These are phyloP conservation scores for Waitea zeae DNA, from an alignment of 1,284 basidiomycete species.

Conservation along the genomic window DNA sequence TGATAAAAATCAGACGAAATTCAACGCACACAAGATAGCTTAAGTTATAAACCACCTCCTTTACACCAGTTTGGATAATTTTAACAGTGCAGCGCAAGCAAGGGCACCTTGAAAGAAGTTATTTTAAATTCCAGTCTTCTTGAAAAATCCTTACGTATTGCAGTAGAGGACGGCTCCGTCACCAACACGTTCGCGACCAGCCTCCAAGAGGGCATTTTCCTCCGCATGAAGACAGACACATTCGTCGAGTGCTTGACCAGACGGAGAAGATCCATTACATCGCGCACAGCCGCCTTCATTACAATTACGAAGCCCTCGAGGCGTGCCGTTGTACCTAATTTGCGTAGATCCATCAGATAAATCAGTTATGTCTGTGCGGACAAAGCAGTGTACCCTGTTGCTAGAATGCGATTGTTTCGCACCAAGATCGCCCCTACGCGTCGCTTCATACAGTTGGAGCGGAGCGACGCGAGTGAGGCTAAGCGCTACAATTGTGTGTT, in stretches of 20 bases:
- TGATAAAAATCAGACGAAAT: conserved; percentile 3
- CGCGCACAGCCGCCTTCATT: conserved; percentile 75
- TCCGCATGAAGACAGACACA: conserved; percentile 97
- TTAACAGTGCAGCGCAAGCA: conserved; percentile 94
- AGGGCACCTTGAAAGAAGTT: conserved; percentile 55
- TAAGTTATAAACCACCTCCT: conserved; percentile 89
- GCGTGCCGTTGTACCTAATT: conserved; percentile 83
- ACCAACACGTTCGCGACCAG: conserved; percentile 74
- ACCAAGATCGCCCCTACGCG: conserved; percentile 89
- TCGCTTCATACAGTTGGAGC: conserved; percentile 97
- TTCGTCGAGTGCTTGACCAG: conserved; percentile 40
- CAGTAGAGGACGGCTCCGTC: conserved; percentile 82
- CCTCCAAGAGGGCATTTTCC: conserved; percentile 93
- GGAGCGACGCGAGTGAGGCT: conserved; percentile 72
- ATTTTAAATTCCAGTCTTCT: conserved; percentile 1
- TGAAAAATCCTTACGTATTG: conserved; percentile 39
- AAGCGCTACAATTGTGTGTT: conserved; percentile 51
- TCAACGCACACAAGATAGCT: conserved; percentile 80
- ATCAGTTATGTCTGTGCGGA: background rate
- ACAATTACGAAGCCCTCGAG: conserved; percentile 77
- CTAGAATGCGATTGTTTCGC: conserved; percentile 72
- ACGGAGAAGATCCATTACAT: conserved; percentile 47
- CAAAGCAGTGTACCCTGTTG: conserved; percentile 53
- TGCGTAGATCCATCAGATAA: background rate
- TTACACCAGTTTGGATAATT: conserved; percentile 90